Conservation (phyloP, 2,329 filamentous ascomycete species). For the Saccharata proteae region DNA sequence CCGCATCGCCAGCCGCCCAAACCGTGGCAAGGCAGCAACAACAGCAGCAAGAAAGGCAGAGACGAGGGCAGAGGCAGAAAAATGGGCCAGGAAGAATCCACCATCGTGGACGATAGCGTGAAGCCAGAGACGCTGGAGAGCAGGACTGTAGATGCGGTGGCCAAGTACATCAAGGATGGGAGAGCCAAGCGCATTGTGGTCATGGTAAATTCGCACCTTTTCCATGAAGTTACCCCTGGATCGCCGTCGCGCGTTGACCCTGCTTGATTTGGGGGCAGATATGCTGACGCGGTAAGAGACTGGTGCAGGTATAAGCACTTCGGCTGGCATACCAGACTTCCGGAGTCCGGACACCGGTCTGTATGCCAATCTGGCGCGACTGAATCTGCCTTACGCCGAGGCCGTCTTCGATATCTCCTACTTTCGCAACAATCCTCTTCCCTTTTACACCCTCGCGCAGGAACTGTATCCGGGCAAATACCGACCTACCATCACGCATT, state of each 20-base stretch:
- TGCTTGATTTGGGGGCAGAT: not conserved
- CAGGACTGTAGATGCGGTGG: constrained; percentile 61
- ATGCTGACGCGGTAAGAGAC: constrained; percentile 34
- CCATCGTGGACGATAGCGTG: constrained; percentile 53
- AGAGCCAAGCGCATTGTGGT: constrained; percentile 63
- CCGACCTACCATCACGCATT: constrained; percentile 78
- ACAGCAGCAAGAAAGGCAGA: constrained; percentile 15
- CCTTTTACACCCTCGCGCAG: constrained; percentile 85
- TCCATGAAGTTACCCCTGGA: not conserved
- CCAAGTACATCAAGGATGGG: constrained; percentile 65
- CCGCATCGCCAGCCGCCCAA: constrained; percentile 21
- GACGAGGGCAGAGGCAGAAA: constrained; percentile 25
- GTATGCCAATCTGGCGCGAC: constrained; percentile 78
- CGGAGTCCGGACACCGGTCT: constrained; percentile 85
- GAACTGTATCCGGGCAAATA: constrained; percentile 89
- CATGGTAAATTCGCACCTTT: constrained; percentile 40
- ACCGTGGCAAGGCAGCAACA: constrained; percentile 17
- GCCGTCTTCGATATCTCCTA: constrained; percentile 89
- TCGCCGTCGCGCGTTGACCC: not conserved
- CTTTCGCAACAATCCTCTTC: constrained; percentile 71
- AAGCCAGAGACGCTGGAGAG: constrained; percentile 53
- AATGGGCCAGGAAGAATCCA: constrained; percentile 82
- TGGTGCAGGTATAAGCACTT: constrained; percentile 77
- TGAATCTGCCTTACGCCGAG: constrained; percentile 80
- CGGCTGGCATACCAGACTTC: constrained; percentile 76